phyloP scores from a whole-genome alignment of 1,139 yeast genomes.

The Suzukiozyma palmioleophila region DNA sequence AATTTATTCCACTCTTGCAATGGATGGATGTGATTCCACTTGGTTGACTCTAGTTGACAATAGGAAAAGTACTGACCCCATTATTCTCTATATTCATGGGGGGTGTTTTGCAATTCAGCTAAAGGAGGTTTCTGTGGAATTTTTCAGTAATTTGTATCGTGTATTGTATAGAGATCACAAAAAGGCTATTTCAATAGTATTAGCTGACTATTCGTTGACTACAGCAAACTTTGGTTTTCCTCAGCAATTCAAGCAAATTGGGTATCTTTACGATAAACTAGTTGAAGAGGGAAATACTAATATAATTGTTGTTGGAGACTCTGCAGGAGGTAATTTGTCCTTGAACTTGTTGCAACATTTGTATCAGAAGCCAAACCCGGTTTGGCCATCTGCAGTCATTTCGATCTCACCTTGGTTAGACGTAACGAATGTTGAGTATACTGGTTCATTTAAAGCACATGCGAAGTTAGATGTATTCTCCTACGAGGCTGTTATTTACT shows the following conservation, averaged over 20 bases:
- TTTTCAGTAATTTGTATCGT: background rate
- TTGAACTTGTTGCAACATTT: conserved; percentile 26
- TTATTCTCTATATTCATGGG: conserved; percentile 39
- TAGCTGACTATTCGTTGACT: conserved; percentile 38
- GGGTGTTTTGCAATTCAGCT: conserved; percentile 35
- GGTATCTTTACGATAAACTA: conserved; percentile 25
- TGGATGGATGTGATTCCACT: conserved; percentile 24
- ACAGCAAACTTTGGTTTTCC: conserved; percentile 30
- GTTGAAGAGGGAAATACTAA: conserved; percentile 27
- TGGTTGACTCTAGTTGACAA: conserved; percentile 34
- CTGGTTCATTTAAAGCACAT: background rate
- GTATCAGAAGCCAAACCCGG: conserved; percentile 9
- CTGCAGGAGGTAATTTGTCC: conserved; percentile 40
- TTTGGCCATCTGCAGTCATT: background rate
- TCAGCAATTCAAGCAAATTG: conserved; percentile 31
- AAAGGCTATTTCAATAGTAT: conserved; percentile 15
- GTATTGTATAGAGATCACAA: background rate
- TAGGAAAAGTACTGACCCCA: conserved; percentile 27
- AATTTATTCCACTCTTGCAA: conserved; percentile 9
- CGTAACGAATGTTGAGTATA: background rate
- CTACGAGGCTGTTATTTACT: background rate
- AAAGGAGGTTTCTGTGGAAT: background rate
- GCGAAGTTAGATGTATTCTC: background rate
- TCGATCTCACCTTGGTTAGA: conserved; percentile 1
- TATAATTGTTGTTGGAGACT: conserved; percentile 35